Base-by-base conservation (phyloP, 768 basidiomycete species). In the Suillus paluster region DNA sequence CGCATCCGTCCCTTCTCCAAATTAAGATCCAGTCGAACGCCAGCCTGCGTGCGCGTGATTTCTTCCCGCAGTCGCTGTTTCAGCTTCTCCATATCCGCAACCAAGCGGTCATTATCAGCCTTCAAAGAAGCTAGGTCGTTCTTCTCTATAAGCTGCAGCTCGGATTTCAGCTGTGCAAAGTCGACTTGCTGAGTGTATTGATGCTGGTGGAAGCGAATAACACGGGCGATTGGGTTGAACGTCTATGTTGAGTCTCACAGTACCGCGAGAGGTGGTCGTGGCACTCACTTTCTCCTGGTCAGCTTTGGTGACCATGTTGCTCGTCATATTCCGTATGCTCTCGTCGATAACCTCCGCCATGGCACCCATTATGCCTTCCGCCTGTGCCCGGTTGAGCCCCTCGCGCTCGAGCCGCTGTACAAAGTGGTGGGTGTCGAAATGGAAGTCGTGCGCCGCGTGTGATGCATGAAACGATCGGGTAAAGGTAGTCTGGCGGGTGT, bases 301-400 rank as follows among this genome's bases (percentile, higher is more conserved):
- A 0, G 94, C 89, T 75, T 94, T 95, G 6, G 93, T 95, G 63
- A 99, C 97, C 89, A 99, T 92, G 68, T 94, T 95, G 67, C 87
- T 89, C 42, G 94, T 93, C 94, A 99, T 95, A 71, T 95, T 97
- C 63, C 90, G 85, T 44, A 98, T 89, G 72, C 94, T 95, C 81
- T 99, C 97, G 75, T 97, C 94, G 42, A 99, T 95, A 64, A 99
- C 96, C 68, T 95, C 94, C 14, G 95, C 93, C 85, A 99, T 92
- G 9, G 96, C 94, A 50, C 89, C 84, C 95, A 99, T 97, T 72
- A 99, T 92, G 4, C 97, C 97, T 73, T 98, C 95, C 0, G 97
- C 95, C 77, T 98, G 97, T 23, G 87, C 87, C 19, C 94, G 85
- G 66, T 90, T 94, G 64, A 99, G 77, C 0, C 97, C 97, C 71